A percentile compares a stretch with the other conserved stretches of the same genome.
Conservation (phyloP, 192 early-diverging fungal species). For the Backusella morwellensis region DNA sequence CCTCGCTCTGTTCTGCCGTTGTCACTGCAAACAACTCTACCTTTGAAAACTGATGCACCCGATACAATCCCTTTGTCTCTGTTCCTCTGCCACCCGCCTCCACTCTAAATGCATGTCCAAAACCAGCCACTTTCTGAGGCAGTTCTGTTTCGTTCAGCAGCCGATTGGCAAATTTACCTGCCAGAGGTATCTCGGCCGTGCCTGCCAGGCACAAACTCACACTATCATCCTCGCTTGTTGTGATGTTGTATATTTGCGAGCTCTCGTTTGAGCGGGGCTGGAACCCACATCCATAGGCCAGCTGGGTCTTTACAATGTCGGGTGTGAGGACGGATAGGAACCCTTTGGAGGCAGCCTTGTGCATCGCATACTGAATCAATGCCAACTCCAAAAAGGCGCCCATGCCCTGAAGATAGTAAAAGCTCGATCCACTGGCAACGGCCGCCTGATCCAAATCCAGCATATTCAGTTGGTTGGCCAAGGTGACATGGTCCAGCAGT, state of each 20-base stretch:
- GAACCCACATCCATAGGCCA: slow-evolving; percentile 87
- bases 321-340: slow-evolving; percentile 77
- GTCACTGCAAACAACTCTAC: slow-evolving; percentile 85
- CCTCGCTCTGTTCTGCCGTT: slow-evolving; percentile 57
- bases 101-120: slow-evolving; percentile 84
- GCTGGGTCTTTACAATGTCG: slow-evolving; percentile 74
- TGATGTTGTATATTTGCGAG: slow-evolving; percentile 79
- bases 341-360: slow-evolving; percentile 62
- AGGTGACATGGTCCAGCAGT: slow-evolving; percentile 62
- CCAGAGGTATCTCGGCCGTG: slow-evolving; percentile 90
- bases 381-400: slow-evolving; percentile 84
- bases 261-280: slow-evolving; percentile 67
- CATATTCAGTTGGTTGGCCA: slow-evolving; percentile 59
- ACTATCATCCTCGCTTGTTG: slow-evolving; percentile 30
- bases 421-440: slow-evolving; percentile 72
- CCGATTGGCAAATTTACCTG: slow-evolving; percentile 73
- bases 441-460: slow-evolving; percentile 82
- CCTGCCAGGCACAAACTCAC: slow-evolving; percentile 67
- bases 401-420: slow-evolving; percentile 82
- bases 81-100: slow-evolving; percentile 80
- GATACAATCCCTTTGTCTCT: slow-evolving; percentile 83
- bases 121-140: slow-evolving; percentile 71
- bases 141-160: slow-evolving; percentile 50
- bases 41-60: slow-evolving; percentile 93
- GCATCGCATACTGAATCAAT: slow-evolving; percentile 80